Evolutionary conservation across 176 grass and related monocot species (phyloP).

Genomic region (Carex littledalei): DNA sequence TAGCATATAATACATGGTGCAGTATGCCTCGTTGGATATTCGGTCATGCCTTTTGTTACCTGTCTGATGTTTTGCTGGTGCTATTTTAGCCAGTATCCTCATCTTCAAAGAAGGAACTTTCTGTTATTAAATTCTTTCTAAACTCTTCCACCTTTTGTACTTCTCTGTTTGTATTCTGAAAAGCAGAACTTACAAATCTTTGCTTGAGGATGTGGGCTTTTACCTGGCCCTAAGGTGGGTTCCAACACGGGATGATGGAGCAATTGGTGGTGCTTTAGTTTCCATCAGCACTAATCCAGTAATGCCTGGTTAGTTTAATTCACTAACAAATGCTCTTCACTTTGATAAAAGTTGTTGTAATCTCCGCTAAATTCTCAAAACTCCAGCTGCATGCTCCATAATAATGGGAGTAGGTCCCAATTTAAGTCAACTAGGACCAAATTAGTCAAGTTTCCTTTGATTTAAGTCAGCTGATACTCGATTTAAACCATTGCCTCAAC

Average conservation of each 20-base stretch:
- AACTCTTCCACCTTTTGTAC: slow-evolving; percentile 4
- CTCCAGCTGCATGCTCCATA: not conserved
- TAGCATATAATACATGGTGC: not conserved
- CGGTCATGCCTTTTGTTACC: not conserved
- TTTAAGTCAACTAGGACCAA: not conserved
- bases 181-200: slow-evolving; percentile 73
- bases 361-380: not conserved
- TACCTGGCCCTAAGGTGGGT: slow-evolving; percentile 75
- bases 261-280: slow-evolving; percentile 55
- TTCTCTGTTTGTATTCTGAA: slow-evolving; percentile 26
- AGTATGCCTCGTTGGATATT: not conserved
- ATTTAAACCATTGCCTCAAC: not conserved
- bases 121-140: not conserved
- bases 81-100: not conserved
- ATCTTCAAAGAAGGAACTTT: not conserved
- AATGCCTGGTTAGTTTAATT: slow-evolving; percentile 64
- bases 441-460: not conserved
- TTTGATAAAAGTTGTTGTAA: not conserved
- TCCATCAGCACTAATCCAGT: slow-evolving; percentile 53
- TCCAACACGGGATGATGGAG: slow-evolving; percentile 82
- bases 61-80: not conserved
- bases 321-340: not conserved
- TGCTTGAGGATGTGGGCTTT: slow-evolving; percentile 71
- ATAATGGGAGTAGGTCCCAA: not conserved
- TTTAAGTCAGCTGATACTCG: not conserved